Conservation (phyloP, 441 rosid species). For the Biscutella auriculata region DNA sequence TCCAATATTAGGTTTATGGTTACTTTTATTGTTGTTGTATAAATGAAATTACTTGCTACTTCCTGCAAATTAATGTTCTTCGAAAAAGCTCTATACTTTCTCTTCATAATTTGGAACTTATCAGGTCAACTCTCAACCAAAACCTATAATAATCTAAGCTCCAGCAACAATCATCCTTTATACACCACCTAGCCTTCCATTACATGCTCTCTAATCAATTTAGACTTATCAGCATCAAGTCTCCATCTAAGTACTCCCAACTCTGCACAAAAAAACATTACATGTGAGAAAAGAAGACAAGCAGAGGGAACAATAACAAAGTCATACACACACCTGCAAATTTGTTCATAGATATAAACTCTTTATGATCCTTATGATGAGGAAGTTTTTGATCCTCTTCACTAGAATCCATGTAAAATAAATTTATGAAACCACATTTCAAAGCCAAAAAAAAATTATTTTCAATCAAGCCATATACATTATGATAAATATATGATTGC, state of each 20-base stretch:
- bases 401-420: conserved; percentile 78
- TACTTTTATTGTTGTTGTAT: no score
- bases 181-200: no score
- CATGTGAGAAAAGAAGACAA: background rate
- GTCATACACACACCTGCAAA: conserved; percentile 44
- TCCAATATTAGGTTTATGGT: no score
- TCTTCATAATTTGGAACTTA: conserved; percentile 73
- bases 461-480: no score
- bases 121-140: no score
- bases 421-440: no score
- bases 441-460: no score
- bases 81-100: conserved; percentile 70
- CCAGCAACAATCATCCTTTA: no score
- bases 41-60: conserved; percentile 44
- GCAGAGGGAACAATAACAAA: background rate
- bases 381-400: conserved; percentile 77
- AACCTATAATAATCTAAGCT: no score
- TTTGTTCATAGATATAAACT: conserved; percentile 58
- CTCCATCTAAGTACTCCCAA: conserved; percentile 91
- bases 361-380: conserved; percentile 68
- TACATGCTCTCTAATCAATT: no score
- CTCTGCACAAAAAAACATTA: conserved; percentile 28
- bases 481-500: no score
- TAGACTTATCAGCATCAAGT: conserved; percentile 82
- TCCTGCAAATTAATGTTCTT: conserved; percentile 89